These are phyloP conservation scores for Butyriboletus appendiculatus DNA, from an alignment of 1,284 basidiomycete genomes.

Conservation along the genomic window DNA sequence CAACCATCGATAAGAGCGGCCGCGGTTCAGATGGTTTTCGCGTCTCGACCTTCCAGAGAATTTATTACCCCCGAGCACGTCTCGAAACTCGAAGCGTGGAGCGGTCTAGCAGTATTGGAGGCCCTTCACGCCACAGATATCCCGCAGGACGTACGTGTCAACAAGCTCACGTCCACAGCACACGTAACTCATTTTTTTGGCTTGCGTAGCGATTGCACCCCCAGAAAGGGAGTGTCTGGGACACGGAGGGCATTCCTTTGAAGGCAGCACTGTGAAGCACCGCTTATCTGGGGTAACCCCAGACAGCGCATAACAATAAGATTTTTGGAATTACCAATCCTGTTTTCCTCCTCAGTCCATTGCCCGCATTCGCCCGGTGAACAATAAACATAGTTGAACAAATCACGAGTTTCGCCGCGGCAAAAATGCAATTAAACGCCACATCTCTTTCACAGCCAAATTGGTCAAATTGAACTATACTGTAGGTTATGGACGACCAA, in stretches of 20 bases:
- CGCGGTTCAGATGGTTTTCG: conserved; percentile 83
- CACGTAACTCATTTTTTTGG: conserved; percentile 4
- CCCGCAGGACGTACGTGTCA: conserved; percentile 44
- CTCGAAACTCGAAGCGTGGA: conserved; percentile 64
- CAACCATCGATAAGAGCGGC: conserved; percentile 65
- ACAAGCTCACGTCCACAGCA: not conserved
- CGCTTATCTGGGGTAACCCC: not conserved
- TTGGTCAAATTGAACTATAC: conserved; percentile 14
- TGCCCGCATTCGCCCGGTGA: not conserved
- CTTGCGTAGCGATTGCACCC: conserved; percentile 37
- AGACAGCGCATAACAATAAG: not conserved
- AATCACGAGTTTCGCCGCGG: no score
- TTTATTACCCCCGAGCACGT: conserved; percentile 79
- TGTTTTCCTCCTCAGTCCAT: not conserved
- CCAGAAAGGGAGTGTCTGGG: conserved; percentile 43
- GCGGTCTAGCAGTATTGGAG: conserved; percentile 53
- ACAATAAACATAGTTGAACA: no score
- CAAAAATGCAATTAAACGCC: conserved; percentile 25
- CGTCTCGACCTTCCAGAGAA: conserved; percentile 70
- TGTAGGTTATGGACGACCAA: not conserved
- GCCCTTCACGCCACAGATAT: conserved; percentile 43
- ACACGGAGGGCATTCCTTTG: conserved; percentile 4
- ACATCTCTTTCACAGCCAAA: conserved; percentile 22
- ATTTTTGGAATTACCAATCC: not conserved
- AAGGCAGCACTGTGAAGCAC: conserved; percentile 14